A percentile compares a stretch with the other conserved stretches of the same genome.
Evolutionary conservation across 2,329 filamentous ascomycete species (phyloP).

Genomic region (Hypocreales sp.): DNA sequence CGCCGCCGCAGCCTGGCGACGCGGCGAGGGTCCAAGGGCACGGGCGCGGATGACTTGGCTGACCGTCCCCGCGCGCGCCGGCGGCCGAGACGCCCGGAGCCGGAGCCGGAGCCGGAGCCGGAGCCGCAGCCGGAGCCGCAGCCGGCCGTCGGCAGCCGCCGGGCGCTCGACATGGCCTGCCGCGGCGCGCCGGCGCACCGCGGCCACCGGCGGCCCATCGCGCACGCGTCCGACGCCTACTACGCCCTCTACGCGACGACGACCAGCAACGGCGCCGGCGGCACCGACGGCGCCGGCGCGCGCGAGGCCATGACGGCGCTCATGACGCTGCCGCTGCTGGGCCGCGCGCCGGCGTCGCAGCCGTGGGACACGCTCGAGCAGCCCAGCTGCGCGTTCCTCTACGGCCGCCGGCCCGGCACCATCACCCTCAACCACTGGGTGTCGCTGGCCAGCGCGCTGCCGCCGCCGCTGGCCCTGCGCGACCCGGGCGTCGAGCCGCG

Average conservation of each 20-base stretch:
- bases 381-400: slow-evolving; percentile 54
- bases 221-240: slow-evolving; percentile 38
- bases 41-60: not conserved
- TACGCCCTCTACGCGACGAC: slow-evolving; percentile 38
- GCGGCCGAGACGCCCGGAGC: slow-evolving; percentile 24
- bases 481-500: slow-evolving; percentile 44
- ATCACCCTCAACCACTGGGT: slow-evolving; percentile 59
- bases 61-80: slow-evolving; percentile 17
- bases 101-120: slow-evolving; percentile 8
- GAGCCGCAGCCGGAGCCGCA: not conserved
- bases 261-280: slow-evolving; percentile 25
- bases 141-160: too few species aligned
- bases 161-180: slow-evolving; percentile 40
- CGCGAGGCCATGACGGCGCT: slow-evolving; percentile 43
- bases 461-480: slow-evolving; percentile 39
- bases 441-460: slow-evolving; percentile 38
- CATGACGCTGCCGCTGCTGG: slow-evolving; percentile 36
- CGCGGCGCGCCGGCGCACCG: slow-evolving; percentile 40
- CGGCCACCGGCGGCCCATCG: slow-evolving; percentile 36
- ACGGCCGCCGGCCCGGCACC: slow-evolving; percentile 51
- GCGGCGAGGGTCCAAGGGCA: slow-evolving; percentile 1
- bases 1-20: slow-evolving; percentile 27
- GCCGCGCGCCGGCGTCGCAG: slow-evolving; percentile 22
- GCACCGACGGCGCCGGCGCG: slow-evolving; percentile 30
- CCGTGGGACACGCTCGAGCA: slow-evolving; percentile 64